Evolutionary conservation across 768 basidiomycete genomes (phyloP).

Genomic region (Kwoniella newhampshirensis): DNA sequence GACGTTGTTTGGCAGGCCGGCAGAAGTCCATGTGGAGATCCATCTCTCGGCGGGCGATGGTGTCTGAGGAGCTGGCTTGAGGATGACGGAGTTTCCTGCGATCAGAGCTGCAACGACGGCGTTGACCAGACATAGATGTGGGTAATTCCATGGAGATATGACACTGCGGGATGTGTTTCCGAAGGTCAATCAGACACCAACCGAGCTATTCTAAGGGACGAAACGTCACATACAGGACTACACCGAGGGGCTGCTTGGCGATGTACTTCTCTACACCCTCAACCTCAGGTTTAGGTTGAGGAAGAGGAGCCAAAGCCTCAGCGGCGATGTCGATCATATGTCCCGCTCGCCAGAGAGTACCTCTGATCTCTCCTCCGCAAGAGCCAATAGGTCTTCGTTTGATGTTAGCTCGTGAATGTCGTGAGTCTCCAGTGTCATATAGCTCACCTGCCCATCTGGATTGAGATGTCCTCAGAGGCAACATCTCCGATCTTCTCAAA

Average conservation of each 20-base stretch:
- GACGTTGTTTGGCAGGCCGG: constrained; percentile 74
- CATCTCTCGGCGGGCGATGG: constrained; percentile 84
- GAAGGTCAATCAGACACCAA: background rate
- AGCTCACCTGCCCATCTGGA: constrained; percentile 89
- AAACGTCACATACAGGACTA: constrained; percentile 60
- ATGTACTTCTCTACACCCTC: constrained; percentile 83
- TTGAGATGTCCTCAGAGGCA: constrained; percentile 71
- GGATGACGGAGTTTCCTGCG: constrained; percentile 79
- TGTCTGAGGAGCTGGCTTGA: constrained; percentile 97
- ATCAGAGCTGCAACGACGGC: constrained; percentile 87
- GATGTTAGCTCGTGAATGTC: background rate
- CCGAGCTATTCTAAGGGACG: background rate
- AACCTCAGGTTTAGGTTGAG: constrained; percentile 72
- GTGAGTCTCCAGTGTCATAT: background rate
- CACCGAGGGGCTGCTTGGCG: constrained; percentile 77
- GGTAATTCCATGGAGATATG: constrained; percentile 92
- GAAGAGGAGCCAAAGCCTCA: constrained; percentile 69
- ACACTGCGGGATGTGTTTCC: constrained; percentile 53
- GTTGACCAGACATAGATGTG: constrained; percentile 87
- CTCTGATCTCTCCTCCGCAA: constrained; percentile 72
- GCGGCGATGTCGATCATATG: constrained; percentile 84
- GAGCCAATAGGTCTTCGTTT: constrained; percentile 71
- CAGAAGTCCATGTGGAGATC: constrained; percentile 64
- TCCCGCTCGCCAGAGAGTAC: constrained; percentile 74
- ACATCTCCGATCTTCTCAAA: constrained; percentile 62